Evolutionary conservation across 345 rosid species (phyloP).

Genomic region (Iberis pinnata): DNA sequence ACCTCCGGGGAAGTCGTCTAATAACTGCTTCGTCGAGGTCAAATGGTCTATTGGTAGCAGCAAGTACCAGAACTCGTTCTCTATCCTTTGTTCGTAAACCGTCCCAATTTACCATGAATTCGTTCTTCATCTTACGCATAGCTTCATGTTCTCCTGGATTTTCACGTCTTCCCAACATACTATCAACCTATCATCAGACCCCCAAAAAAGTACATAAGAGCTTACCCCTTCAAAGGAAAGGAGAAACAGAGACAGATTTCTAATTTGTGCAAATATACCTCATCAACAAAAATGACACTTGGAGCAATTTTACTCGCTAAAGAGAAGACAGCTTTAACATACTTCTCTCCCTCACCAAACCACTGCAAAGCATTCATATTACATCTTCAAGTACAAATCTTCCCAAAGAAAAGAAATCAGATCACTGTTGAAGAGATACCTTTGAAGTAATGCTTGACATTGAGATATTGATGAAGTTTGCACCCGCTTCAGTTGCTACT

Average conservation of each 20-base stretch:
- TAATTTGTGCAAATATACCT: no score
- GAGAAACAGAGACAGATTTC: no score
- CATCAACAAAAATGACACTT: slow-evolving; percentile 88
- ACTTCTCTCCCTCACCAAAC: slow-evolving; percentile 99
- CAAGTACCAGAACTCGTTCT: slow-evolving; percentile 85
- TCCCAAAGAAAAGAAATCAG: no score
- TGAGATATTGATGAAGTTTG: slow-evolving; percentile 92
- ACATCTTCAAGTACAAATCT: not conserved
- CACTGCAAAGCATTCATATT: slow-evolving; percentile 64
- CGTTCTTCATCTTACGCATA: slow-evolving; percentile 89
- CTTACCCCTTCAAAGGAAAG: no score
- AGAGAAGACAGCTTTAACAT: slow-evolving; percentile 95
- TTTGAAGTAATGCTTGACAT: slow-evolving; percentile 98
- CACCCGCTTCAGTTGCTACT: slow-evolving; percentile 98
- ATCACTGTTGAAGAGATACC: no score
- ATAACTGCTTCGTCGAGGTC: slow-evolving; percentile 98
- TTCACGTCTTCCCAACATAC: slow-evolving; percentile 92
- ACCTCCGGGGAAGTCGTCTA: slow-evolving; percentile 84
- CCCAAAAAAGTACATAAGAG: no score
- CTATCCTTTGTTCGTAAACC: slow-evolving; percentile 76
- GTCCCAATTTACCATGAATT: slow-evolving; percentile 96
- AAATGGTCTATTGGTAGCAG: slow-evolving; percentile 91
- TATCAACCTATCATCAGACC: slow-evolving; percentile 97
- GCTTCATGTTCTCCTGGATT: slow-evolving; percentile 84
- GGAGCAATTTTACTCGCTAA: slow-evolving; percentile 99